These are phyloP conservation scores for Agaricus bisporus DNA, from an alignment of 768 basidiomycete genomes.

Conservation along the genomic window DNA sequence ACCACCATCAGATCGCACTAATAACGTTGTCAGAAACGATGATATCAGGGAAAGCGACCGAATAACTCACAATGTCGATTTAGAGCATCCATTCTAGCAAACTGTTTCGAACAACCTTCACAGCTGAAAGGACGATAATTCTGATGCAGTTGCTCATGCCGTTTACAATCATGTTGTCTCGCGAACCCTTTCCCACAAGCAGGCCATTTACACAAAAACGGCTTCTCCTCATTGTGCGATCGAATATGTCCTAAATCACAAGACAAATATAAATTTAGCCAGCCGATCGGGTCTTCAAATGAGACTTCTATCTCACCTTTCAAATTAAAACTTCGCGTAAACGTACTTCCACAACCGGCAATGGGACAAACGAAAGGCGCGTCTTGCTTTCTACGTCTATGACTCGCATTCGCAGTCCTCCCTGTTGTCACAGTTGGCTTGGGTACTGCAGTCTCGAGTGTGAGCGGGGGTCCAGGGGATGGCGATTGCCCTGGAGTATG, in stretches of 20 bases:
- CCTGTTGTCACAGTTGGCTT: slow-evolving; percentile 89
- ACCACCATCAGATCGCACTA: slow-evolving; percentile 24
- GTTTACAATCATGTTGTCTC: slow-evolving; percentile 92
- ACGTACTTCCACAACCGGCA: slow-evolving; percentile 79
- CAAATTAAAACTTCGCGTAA: slow-evolving; percentile 89
- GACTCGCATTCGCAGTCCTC: slow-evolving; percentile 82
- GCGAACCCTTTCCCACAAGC: slow-evolving; percentile 94
- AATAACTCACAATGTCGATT: slow-evolving; percentile 82
- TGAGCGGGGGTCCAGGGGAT: slow-evolving; percentile 4
- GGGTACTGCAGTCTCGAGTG: slow-evolving; percentile 22
- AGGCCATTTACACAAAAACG: slow-evolving; percentile 92
- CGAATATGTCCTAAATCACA: slow-evolving; percentile 94
- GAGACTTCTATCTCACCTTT: slow-evolving; percentile 51
- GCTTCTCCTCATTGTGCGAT: slow-evolving; percentile 91
- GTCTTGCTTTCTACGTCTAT: slow-evolving; percentile 80
- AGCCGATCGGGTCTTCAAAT: background rate
- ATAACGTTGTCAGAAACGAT: background rate
- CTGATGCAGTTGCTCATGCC: slow-evolving; percentile 91
- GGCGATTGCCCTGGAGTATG: slow-evolving; percentile 10
- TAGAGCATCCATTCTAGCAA: slow-evolving; percentile 92
- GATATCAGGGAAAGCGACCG: background rate
- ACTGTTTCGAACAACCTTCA: slow-evolving; percentile 88
- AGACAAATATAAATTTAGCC: too few relatives aligned
- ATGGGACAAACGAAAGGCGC: slow-evolving; percentile 83
- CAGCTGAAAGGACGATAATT: slow-evolving; percentile 91